Conservation (phyloP, 2,329 filamentous ascomycete species). For the Trichoderma lentiforme region DNA sequence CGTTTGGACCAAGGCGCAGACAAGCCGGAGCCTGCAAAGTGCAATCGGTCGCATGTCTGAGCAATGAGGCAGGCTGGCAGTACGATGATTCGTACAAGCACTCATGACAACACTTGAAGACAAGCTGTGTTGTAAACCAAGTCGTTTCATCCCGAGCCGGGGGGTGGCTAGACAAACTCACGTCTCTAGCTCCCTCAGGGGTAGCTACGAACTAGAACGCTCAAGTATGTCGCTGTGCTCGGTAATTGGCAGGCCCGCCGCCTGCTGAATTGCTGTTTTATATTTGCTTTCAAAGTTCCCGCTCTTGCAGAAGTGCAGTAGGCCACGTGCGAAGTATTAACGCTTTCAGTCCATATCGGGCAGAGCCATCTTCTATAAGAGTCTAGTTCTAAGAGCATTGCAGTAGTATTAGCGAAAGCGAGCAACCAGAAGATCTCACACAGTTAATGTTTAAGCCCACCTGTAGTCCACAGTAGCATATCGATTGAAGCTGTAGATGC, state of each 20-base stretch:
- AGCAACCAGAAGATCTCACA: not conserved
- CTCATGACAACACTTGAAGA: not conserved
- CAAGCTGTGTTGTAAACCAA: not conserved
- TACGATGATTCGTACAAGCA: not conserved
- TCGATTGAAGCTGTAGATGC: not conserved
- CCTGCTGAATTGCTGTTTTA: constrained; percentile 6
- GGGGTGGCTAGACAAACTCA: constrained; percentile 17
- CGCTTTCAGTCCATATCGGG: not conserved
- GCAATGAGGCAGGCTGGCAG: not conserved
- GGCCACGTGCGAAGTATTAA: not conserved
- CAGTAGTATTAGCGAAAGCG: not conserved
- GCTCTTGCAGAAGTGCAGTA: not conserved
- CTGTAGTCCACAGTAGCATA: not conserved
- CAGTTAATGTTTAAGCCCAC: not conserved
- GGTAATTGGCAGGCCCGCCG: constrained; percentile 18
- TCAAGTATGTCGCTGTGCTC: constrained; percentile 13
- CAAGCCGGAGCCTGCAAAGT: not conserved
- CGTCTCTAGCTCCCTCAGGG: constrained; percentile 12
- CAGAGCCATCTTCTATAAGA: not conserved
- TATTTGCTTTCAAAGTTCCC: not conserved
- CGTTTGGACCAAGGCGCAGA: not conserved
- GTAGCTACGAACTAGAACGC: constrained; percentile 12
- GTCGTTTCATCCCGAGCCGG: constrained; percentile 19
- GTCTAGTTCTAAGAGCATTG: not conserved
- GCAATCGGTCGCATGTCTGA: not conserved